A percentile compares a stretch with the other conserved stretches of the same genome.
These are phyloP conservation scores for Fragilaria crotonensis DNA, from an alignment of 108 stramenopile genomes.

Conservation along the genomic window DNA sequence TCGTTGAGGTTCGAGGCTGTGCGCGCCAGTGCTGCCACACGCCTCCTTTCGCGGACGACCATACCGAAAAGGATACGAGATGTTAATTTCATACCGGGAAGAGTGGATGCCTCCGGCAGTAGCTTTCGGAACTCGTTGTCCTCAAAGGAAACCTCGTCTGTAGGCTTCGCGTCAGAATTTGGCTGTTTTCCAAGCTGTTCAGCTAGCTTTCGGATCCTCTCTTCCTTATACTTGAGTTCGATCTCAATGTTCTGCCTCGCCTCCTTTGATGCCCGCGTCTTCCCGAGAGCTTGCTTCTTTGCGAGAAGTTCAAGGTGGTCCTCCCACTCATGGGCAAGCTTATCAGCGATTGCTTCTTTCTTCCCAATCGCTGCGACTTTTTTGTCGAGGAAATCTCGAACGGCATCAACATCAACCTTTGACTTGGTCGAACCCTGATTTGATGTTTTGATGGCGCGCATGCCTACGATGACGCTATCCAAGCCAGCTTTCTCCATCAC, in stretches of 20 bases:
- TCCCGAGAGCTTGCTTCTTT: conserved; percentile 17
- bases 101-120: conserved; percentile 16
- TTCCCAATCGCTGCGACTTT: conserved; percentile 47
- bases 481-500: conserved; percentile 59
- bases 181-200: conserved; percentile 28
- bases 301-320: conserved; percentile 44
- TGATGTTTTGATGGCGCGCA: background rate
- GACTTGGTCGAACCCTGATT: background rate
- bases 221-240: conserved; percentile 46
- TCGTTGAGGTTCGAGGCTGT: conserved; percentile 49
- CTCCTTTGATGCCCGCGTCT: conserved; percentile 10
- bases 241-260: conserved; percentile 26
- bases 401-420: conserved; percentile 5
- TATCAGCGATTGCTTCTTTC: conserved; percentile 51
- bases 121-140: conserved; percentile 15
- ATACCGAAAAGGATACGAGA: conserved; percentile 49
- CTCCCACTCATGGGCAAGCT: conserved; percentile 66
- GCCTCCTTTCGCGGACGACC: conserved; percentile 55
- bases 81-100: background rate
- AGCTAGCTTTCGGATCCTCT: conserved; percentile 51
- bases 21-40: conserved; percentile 39
- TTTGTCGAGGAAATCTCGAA: conserved; percentile 48
- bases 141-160: background rate
- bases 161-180: background rate
- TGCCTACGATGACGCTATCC: conserved; percentile 49